Base-by-base conservation (phyloP, 1,139 yeast species). In the Nematodospora anomalae region DNA sequence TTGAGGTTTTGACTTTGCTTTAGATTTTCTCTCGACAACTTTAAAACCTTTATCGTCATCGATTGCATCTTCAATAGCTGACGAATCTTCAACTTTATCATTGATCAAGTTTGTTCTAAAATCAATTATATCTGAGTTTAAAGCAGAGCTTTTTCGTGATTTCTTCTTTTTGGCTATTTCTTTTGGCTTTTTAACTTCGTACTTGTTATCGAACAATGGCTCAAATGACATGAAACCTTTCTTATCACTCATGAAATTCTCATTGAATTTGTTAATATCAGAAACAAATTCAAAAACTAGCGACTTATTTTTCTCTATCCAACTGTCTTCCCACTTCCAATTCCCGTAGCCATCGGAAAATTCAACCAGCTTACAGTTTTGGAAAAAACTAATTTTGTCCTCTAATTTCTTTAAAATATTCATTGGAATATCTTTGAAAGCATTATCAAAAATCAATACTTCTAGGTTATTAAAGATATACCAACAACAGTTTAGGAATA, bases 391-490 rank as follows among this genome's bases (percentile, higher is more conserved):
- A 4, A 69, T 41, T 27, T 58, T 60, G 3, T 36, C 35, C 35
- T 71, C 75, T 7, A 71, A 41, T 35, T 53, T 55, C 4, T 37
- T 22, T 32, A 68, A 33, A 9, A 64, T 29, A 0, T 60, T 64
- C 6, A 47, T 41, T 2, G 67, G 60, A 12, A 69, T 46, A 6
- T 58, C 64, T 14, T 48, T 43, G 36, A 68, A 55, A 2, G 54
- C 32, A 2, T 58, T 50, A 46, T 83, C 86, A 41, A 79, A 74
- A 31, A 88, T 61, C 16, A 86, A 55, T 4, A 78, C 56, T 27
- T 82, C 89, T 43, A 86, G 58, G 51, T 88, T 87, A 46, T 76
- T 73, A 47, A 75, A 79, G 11, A 87, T 68, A 46, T 75, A 85
- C 80, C 87, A 80, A 27, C 83, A 63, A 51, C 95, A 79, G 37